Evolutionary conservation across 768 basidiomycete genomes (phyloP).

Genomic region (Amanita molliuscula): DNA sequence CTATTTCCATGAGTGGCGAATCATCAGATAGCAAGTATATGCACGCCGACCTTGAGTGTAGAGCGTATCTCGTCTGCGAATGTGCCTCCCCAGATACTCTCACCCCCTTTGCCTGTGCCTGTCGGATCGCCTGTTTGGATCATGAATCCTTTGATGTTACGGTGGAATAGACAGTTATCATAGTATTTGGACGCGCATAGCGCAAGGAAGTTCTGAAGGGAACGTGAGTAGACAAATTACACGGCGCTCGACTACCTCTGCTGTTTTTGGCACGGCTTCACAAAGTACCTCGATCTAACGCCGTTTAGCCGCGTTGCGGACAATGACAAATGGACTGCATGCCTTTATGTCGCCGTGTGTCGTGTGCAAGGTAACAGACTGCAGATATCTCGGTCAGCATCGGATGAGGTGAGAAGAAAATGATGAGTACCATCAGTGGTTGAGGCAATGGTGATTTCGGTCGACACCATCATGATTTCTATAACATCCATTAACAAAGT

Average conservation of each 20-base stretch:
- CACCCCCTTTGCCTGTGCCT: conserved; percentile 91
- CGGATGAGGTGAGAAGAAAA: background rate
- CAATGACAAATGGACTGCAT: background rate
- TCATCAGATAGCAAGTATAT: conserved; percentile 8
- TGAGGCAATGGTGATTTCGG: background rate
- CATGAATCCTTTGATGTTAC: conserved; percentile 97
- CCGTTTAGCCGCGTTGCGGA: background rate
- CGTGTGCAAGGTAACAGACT: conserved; percentile 95
- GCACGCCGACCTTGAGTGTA: conserved; percentile 70
- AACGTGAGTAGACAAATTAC: conserved; percentile 7
- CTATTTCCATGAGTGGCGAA: conserved; percentile 27
- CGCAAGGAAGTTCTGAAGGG: conserved; percentile 81
- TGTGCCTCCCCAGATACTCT: conserved; percentile 91
- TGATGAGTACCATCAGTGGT: background rate
- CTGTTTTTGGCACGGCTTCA: conserved; percentile 90
- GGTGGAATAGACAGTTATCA: conserved; percentile 78
- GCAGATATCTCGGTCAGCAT: background rate
- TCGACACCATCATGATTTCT: no score
- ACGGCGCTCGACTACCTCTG: conserved; percentile 51
- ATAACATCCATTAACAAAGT: no score
- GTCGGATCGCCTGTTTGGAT: conserved; percentile 85
- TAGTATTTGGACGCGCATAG: conserved; percentile 87
- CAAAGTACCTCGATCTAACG: conserved; percentile 91
- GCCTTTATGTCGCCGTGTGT: conserved; percentile 92
- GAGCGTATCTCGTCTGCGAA: conserved; percentile 90